Evolutionary conservation across 2,329 filamentous ascomycete species (phyloP).

Genomic region (Verticillium nubilum): DNA sequence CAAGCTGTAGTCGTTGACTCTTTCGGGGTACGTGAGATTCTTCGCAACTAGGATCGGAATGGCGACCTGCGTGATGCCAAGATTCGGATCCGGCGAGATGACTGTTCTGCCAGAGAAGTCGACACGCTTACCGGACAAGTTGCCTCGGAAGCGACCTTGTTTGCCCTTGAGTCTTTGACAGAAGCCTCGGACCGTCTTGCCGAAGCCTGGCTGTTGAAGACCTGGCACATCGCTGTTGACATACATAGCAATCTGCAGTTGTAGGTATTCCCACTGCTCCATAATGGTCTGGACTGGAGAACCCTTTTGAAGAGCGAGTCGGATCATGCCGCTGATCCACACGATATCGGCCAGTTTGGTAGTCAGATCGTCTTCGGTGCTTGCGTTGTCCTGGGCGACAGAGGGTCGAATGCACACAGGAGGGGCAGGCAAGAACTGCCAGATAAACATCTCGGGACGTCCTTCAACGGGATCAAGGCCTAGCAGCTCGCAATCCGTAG

Average conservation of each 20-base stretch:
- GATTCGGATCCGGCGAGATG: slow-evolving; percentile 93
- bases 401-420: slow-evolving; percentile 93
- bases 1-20: slow-evolving; percentile 79
- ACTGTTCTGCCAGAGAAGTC: slow-evolving; percentile 97
- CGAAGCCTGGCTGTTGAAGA: slow-evolving; percentile 79
- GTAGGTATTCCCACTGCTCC: slow-evolving; percentile 97
- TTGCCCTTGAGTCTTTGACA: slow-evolving; percentile 96
- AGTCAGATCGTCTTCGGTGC: slow-evolving; percentile 93
- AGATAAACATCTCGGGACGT: slow-evolving; percentile 93
- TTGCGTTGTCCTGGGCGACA: slow-evolving; percentile 86
- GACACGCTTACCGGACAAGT: slow-evolving; percentile 95
- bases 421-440: slow-evolving; percentile 92
- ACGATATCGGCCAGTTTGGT: slow-evolving; percentile 97
- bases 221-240: slow-evolving; percentile 96
- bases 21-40: slow-evolving; percentile 92
- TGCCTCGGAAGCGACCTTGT: slow-evolving; percentile 93
- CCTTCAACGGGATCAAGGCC: slow-evolving; percentile 83
- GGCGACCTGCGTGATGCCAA: slow-evolving; percentile 89
- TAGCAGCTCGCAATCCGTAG: slow-evolving; percentile 83
- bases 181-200: slow-evolving; percentile 87
- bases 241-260: slow-evolving; percentile 93
- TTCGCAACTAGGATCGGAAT: slow-evolving; percentile 89
- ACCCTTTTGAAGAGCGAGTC: slow-evolving; percentile 75
- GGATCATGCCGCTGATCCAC: slow-evolving; percentile 82
- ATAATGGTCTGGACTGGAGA: slow-evolving; percentile 84